Evolutionary conservation across 2,329 filamentous ascomycete species (phyloP), one percentile per base, ranked within the genome.

Genomic region (Sclerotinia glacialis): DNA sequence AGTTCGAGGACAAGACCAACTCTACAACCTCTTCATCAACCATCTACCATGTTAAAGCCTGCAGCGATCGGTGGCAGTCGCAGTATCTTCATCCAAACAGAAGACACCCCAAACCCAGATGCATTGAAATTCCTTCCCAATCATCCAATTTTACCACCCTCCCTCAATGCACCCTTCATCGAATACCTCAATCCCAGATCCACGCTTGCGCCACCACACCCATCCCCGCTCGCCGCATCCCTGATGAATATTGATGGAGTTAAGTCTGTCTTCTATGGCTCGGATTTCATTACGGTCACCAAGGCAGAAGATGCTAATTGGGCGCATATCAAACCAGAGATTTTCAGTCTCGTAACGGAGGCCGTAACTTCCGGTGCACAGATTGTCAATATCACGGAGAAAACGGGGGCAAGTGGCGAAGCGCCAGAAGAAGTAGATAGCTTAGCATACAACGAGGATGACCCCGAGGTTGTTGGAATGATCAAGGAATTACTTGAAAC

Each of bases 401-500:
- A 84, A 72, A 76, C 85, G 70, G 85, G 76, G 72, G 83, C 80
- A 69, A 79, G 73, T 67, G 79, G 81, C 37, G 80, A 85, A 74
- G 79, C 80, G 67, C 78, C 78, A 60, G 78, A 73, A 18, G 79
- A 81, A 69, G 85, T 86, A 69, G 92, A 96, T 74, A 90, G 86
- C 68, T 81, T 97, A 62, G 86, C 86, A 28, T 97, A 94, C 78
- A 88, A 94, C 73, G 93, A 97, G 76, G 89, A 96, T 69, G 95
- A 99, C 77, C 89, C 89, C 71, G 95, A 99, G 79, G 92, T 97
- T 14, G 90, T 99, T 11, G 90, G 92, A 67, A 98, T 98, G 95
- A 98, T 99, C 80, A 97, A 98, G 81, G 95, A 99, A 80, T 82
- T 99, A 42, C 83, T 99, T 46, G 95, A 99, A 79, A 99, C 95